These are phyloP conservation scores for Bigelowiella natans DNA, from an alignment of 78 protist species.

Conservation along the genomic window DNA sequence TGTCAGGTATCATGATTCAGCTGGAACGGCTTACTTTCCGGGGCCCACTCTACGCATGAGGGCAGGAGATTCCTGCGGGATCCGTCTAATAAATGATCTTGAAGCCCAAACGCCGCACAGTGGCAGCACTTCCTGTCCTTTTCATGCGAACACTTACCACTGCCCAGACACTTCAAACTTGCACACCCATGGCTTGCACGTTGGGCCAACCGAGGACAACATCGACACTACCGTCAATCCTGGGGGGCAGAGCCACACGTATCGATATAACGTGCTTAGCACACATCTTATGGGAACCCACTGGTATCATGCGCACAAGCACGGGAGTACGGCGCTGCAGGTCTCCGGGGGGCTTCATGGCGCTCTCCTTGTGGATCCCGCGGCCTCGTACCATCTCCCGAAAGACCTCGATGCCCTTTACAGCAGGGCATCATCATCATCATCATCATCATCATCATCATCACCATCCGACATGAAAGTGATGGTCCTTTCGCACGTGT, in stretches of 20 bases:
- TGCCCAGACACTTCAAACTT: conserved; percentile 19
- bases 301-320: conserved; percentile 32
- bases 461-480: neutral
- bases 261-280: neutral
- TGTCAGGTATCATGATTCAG: no score
- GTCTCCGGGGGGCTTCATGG: conserved; percentile 16
- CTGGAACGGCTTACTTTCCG: no score
- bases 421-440: neutral
- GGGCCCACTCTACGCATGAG: no score
- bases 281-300: conserved; percentile 19
- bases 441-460: neutral
- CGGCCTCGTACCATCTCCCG: neutral
- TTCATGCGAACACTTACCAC: conserved; percentile 22
- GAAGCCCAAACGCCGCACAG: no score
- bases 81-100: no score
- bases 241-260: neutral
- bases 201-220: conserved; percentile 17
- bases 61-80: no score
- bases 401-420: neutral
- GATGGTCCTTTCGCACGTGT: conserved; percentile 13
- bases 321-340: conserved; percentile 31
- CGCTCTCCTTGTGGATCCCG: conserved; percentile 16
- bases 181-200: conserved; percentile 30
- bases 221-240: conserved; percentile 26
- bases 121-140: no score